Evolutionary conservation across 2,329 filamentous ascomycete genomes (phyloP).

Genomic region (Coniochaeta sp.): DNA sequence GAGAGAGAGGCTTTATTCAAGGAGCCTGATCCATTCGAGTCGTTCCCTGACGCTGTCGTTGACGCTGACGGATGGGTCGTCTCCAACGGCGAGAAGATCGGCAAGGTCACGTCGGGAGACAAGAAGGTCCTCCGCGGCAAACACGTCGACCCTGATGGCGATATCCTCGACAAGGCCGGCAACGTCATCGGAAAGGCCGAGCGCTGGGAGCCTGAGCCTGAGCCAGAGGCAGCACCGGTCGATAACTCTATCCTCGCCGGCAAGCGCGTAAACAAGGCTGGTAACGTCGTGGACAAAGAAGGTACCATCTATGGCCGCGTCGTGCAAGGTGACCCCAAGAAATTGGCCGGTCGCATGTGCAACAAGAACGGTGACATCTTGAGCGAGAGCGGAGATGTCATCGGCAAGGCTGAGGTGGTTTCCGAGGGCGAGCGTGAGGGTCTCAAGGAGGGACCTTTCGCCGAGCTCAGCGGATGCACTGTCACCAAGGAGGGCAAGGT

Average conservation of each 20-base stretch:
- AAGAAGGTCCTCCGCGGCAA: conserved; percentile 57
- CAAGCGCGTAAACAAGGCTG: conserved; percentile 65
- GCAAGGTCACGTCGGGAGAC: conserved; percentile 58
- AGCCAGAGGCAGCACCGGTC: conserved; percentile 40
- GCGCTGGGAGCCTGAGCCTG: conserved; percentile 27
- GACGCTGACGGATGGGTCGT: conserved; percentile 46
- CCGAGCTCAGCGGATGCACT: conserved; percentile 56
- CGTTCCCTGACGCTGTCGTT: conserved; percentile 47
- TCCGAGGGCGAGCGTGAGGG: conserved; percentile 58
- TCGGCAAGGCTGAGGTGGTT: conserved; percentile 62
- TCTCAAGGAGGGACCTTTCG: conserved; percentile 60
- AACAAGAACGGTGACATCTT: conserved; percentile 66
- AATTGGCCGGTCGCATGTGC: conserved; percentile 60
- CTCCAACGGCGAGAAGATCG: conserved; percentile 46
- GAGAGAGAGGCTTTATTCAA: conserved; percentile 40
- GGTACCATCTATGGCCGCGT: conserved; percentile 57
- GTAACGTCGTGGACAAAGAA: conserved; percentile 49
- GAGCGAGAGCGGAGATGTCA: conserved; percentile 64
- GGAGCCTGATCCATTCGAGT: conserved; percentile 47
- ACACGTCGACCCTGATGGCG: conserved; percentile 60
- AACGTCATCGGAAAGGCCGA: conserved; percentile 52
- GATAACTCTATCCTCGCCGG: conserved; percentile 59
- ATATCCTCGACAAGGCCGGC: conserved; percentile 60
- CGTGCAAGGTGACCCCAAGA: conserved; percentile 57
- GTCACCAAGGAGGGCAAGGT: conserved; percentile 64